A percentile compares a stretch with the other conserved stretches of the same genome.
These are phyloP conservation scores for Colletotrichum orbiculare DNA, from an alignment of 2,329 filamentous ascomycete species.

Conservation along the genomic window DNA sequence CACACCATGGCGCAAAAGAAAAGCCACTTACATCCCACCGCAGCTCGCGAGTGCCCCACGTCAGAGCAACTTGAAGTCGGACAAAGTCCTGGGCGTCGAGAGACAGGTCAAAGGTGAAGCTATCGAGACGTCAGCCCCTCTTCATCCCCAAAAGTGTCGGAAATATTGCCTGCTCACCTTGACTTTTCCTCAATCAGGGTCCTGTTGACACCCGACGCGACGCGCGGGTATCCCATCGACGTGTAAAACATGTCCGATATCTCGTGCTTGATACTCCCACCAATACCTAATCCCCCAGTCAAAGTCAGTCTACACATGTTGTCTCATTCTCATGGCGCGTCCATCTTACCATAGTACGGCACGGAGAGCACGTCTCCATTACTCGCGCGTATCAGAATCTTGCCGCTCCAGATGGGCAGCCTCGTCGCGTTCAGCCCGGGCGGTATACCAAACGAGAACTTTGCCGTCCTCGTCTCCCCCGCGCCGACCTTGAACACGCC, in stretches of 20 bases:
- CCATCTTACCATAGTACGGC: conserved; percentile 44
- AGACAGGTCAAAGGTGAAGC: conserved; percentile 41
- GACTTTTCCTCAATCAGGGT: conserved; percentile 26
- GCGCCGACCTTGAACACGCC: conserved; percentile 33
- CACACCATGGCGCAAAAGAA: too few species aligned
- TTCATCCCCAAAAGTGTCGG: too few species aligned
- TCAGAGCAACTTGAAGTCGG: conserved; percentile 38
- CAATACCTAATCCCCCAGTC: conserved; percentile 11
- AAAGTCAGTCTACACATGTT: background rate
- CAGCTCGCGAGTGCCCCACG: conserved; percentile 43
- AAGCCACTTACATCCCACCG: conserved; percentile 41
- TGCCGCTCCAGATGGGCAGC: conserved; percentile 48
- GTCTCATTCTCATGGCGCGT: background rate
- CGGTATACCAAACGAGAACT: conserved; percentile 48
- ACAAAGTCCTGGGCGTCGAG: conserved; percentile 42
- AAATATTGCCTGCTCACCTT: background rate
- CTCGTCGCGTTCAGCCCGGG: conserved; percentile 41
- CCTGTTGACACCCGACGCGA: conserved; percentile 20
- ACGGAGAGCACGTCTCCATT: conserved; percentile 48
- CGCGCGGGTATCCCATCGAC: conserved; percentile 22
- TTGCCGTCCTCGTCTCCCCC: conserved; percentile 35
- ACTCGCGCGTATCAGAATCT: conserved; percentile 46
- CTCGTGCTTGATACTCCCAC: conserved; percentile 30
- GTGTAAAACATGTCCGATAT: conserved; percentile 27
- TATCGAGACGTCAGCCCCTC: background rate